phyloP scores from a whole-genome alignment of 768 basidiomycete species.

The Termitomyces sp. region DNA sequence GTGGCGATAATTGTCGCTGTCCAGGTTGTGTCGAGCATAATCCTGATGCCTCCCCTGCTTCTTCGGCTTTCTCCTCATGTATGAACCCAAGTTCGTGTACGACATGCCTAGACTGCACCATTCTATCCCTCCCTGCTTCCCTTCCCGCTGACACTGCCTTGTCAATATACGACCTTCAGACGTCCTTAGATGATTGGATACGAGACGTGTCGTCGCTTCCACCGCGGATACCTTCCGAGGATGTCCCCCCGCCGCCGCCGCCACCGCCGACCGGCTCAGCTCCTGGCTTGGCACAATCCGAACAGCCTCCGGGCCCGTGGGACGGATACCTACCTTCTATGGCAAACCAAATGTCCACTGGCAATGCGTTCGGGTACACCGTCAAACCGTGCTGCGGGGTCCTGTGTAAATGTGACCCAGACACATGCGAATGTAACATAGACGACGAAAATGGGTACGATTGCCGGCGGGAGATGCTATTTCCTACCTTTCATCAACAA shows the following conservation, averaged over 20 bases:
- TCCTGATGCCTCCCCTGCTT: constrained; percentile 22
- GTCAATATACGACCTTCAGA: constrained; percentile 20
- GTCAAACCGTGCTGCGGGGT: constrained; percentile 18
- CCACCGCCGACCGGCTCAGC: not conserved
- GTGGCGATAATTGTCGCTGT: constrained; percentile 59
- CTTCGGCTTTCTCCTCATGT: constrained; percentile 32
- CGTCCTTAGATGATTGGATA: constrained; percentile 11
- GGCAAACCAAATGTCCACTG: constrained; percentile 1
- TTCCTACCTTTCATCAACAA: not conserved
- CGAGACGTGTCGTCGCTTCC: constrained; percentile 9
- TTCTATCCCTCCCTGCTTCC: constrained; percentile 41
- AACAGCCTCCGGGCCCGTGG: constrained; percentile 8
- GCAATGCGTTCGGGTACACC: constrained; percentile 3
- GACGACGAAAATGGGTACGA: constrained; percentile 15
- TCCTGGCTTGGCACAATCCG: not conserved
- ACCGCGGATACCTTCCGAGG: not conserved
- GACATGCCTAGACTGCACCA: constrained; percentile 60
- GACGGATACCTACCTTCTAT: constrained; percentile 10
- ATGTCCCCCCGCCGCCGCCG: not conserved
- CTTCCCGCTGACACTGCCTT: constrained; percentile 34
- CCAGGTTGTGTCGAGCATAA: constrained; percentile 60
- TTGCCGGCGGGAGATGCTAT: constrained; percentile 15
- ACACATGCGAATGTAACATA: constrained; percentile 13
- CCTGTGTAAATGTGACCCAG: constrained; percentile 17
- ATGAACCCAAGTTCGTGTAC: constrained; percentile 29